phyloP scores from a whole-genome alignment of 768 basidiomycete genomes.

The Neoboletus brunneissimus region DNA sequence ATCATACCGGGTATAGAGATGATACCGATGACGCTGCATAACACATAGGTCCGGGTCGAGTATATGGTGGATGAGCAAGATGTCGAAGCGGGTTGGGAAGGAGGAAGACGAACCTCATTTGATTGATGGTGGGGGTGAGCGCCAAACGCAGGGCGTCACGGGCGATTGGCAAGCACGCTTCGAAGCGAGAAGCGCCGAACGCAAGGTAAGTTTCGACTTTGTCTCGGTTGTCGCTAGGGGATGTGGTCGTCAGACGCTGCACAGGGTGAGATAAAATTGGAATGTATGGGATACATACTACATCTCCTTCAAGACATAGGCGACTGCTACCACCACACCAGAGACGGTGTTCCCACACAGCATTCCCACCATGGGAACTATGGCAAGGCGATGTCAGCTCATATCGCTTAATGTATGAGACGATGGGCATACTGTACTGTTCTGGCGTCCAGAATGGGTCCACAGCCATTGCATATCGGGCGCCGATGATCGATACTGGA shows the following conservation, averaged over 20 bases:
- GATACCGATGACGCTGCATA: conserved; percentile 62
- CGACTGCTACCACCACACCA: conserved; percentile 67
- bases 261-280: background rate
- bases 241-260: background rate
- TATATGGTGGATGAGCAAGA: background rate
- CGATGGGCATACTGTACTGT: conserved; percentile 59
- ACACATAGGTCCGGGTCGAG: background rate
- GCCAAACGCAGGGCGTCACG: conserved; percentile 77
- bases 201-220: conserved; percentile 85
- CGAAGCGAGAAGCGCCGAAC: conserved; percentile 79
- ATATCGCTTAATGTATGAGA: too few relatives aligned
- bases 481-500: conserved; percentile 75
- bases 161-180: conserved; percentile 79
- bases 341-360: conserved; percentile 78
- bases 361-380: conserved; percentile 86
- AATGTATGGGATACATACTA: conserved; percentile 43
- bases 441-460: conserved; percentile 82
- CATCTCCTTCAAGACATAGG: conserved; percentile 72
- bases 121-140: conserved; percentile 77
- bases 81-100: background rate
- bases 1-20: conserved; percentile 89
- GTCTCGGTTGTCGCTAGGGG: conserved; percentile 70
- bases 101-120: conserved; percentile 61
- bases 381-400: conserved; percentile 1
- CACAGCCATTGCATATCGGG: conserved; percentile 71